Evolutionary conservation across 2,329 filamentous ascomycete species (phyloP).

Genomic region (Colletotrichum phormii): DNA sequence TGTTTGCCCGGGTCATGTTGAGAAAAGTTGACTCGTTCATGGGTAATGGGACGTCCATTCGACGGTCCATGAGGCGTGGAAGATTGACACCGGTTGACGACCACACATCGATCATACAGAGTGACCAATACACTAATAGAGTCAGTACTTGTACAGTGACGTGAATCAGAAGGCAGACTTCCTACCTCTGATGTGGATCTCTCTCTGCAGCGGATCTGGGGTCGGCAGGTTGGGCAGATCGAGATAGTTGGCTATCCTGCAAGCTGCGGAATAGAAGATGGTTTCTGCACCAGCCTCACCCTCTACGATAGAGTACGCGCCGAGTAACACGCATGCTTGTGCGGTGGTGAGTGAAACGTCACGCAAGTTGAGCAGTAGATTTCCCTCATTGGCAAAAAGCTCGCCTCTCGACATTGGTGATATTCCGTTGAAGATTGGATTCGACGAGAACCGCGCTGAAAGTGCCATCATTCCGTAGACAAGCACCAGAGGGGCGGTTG

Average conservation of each 20-base stretch:
- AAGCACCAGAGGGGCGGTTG: slow-evolving; percentile 38
- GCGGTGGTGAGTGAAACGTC: slow-evolving; percentile 50
- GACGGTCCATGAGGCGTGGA: slow-evolving; percentile 38
- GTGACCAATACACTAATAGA: slow-evolving; percentile 38
- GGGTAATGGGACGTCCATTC: slow-evolving; percentile 45
- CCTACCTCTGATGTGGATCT: slow-evolving; percentile 48
- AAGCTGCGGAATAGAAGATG: slow-evolving; percentile 51
- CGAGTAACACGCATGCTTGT: slow-evolving; percentile 54
- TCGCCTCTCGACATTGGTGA: slow-evolving; percentile 42
- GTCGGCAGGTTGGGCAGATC: slow-evolving; percentile 48
- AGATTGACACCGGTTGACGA: slow-evolving; percentile 40
- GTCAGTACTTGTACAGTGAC: not conserved
- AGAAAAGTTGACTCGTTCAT: slow-evolving; percentile 51
- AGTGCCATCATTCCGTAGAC: slow-evolving; percentile 43
- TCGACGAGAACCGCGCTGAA: slow-evolving; percentile 41
- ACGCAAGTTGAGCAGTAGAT: slow-evolving; percentile 46
- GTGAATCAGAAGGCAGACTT: not conserved
- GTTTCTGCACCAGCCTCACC: slow-evolving; percentile 50
- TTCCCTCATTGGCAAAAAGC: slow-evolving; percentile 39
- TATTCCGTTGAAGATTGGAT: slow-evolving; percentile 36
- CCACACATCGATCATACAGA: slow-evolving; percentile 42
- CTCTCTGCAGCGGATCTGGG: slow-evolving; percentile 45
- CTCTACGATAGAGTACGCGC: slow-evolving; percentile 47
- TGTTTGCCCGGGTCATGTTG: slow-evolving; percentile 38
- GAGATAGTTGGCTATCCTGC: slow-evolving; percentile 49